These are phyloP conservation scores for Fusarium siculi DNA, from an alignment of 2,329 filamentous ascomycete genomes.

Conservation along the genomic window DNA sequence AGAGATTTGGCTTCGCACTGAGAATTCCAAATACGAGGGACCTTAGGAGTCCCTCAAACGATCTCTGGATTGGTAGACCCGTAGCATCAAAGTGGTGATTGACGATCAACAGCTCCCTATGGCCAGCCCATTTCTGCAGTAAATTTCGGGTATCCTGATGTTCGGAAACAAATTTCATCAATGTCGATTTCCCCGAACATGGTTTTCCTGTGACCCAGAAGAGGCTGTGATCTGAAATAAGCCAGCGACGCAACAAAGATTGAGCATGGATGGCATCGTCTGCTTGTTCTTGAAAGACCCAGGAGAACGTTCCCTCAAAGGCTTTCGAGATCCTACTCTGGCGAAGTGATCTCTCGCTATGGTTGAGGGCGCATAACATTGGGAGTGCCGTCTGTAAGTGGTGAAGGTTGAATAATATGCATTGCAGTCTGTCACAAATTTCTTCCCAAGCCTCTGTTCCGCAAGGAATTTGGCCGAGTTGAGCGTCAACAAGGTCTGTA, in stretches of 20 bases:
- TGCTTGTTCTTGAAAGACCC: background rate
- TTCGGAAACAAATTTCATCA: conserved; percentile 19
- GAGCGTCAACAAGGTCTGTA: background rate
- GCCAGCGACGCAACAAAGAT: background rate
- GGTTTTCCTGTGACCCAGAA: conserved; percentile 19
- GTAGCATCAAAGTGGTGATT: conserved; percentile 11
- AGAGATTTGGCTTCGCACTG: background rate
- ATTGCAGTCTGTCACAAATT: background rate
- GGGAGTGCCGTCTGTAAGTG: background rate
- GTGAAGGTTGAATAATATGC: background rate
- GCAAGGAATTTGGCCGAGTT: background rate
- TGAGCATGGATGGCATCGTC: background rate
- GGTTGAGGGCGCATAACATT: background rate
- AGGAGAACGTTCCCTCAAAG: background rate
- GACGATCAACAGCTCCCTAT: background rate
- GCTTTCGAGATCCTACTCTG: background rate
- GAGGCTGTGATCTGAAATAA: background rate
- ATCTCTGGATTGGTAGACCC: conserved; percentile 1
- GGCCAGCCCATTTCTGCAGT: background rate
- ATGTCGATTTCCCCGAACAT: conserved; percentile 13
- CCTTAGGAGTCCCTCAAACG: conserved; percentile 3
- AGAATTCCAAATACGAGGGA: conserved; percentile 26
- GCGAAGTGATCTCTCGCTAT: background rate
- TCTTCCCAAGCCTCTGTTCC: background rate
- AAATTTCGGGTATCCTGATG: background rate